Evolutionary conservation across 768 basidiomycete species (phyloP).

Genomic region (Lentinula aciculospora): DNA sequence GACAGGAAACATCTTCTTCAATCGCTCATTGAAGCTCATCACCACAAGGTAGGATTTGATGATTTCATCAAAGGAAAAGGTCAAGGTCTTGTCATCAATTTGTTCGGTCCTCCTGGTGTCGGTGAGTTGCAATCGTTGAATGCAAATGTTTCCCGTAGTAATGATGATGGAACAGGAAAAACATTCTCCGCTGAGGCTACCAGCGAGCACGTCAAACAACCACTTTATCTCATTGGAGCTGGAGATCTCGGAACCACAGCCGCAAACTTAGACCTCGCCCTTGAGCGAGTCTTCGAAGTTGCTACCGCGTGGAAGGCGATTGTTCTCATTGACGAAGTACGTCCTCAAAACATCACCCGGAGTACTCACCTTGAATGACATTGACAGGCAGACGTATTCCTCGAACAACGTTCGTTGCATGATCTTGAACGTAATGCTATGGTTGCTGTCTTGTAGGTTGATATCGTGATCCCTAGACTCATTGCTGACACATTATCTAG

Average conservation of each 20-base stretch:
- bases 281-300: constrained; percentile 44
- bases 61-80: constrained; percentile 65
- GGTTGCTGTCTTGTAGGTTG: constrained; percentile 58
- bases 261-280: constrained; percentile 31
- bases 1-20: constrained; percentile 49
- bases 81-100: constrained; percentile 51
- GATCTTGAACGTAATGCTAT: constrained; percentile 65
- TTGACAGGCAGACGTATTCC: constrained; percentile 59
- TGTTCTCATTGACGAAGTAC: constrained; percentile 48
- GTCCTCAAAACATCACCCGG: not conserved
- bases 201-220: constrained; percentile 47
- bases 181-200: constrained; percentile 58
- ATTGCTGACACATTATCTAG: constrained; percentile 25
- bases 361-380: too few species aligned
- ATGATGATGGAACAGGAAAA: constrained; percentile 28
- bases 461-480: constrained; percentile 13
- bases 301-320: constrained; percentile 60
- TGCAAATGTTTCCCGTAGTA: not conserved
- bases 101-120: constrained; percentile 56
- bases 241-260: constrained; percentile 50
- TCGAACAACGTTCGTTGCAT: constrained; percentile 61
- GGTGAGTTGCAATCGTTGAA: constrained; percentile 24
- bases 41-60: constrained; percentile 44
- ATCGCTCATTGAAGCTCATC: constrained; percentile 55
- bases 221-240: constrained; percentile 49